Percentiles rank a stretch among this genome's conserved stretches.
phyloP scores from a whole-genome alignment of 202 grass and related monocot genomes.

The Zizania palustris region DNA sequence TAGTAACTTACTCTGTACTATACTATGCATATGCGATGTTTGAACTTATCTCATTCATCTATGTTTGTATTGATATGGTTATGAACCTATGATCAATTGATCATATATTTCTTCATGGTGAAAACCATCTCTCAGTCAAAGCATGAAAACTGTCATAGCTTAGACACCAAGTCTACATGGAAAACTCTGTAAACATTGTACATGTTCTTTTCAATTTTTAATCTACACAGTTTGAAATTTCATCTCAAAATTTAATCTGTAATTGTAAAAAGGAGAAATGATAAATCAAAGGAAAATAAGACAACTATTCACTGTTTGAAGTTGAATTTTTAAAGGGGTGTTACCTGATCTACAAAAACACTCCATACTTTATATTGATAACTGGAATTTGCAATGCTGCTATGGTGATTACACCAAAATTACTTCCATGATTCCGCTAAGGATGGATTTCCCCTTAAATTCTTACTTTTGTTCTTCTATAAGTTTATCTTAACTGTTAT shows the following conservation, averaged over 20 bases:
- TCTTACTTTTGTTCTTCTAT: conserved; percentile 15
- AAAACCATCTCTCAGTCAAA: neutral
- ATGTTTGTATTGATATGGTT: neutral
- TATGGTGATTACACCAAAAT: neutral
- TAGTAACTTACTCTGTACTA: conserved; percentile 16
- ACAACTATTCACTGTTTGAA: too few species aligned
- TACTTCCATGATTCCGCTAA: neutral
- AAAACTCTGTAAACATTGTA: neutral
- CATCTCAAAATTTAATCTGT: neutral
- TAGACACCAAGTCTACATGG: neutral
- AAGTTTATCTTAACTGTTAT: conserved; percentile 35
- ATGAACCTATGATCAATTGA: neutral
- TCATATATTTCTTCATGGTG: neutral
- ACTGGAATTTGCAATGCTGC: neutral
- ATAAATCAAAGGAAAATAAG: neutral
- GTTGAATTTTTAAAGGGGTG: neutral
- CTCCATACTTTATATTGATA: neutral
- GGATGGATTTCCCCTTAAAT: neutral
- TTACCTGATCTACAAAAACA: neutral
- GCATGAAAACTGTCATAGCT: neutral
- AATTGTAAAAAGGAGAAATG: neutral
- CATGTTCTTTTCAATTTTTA: neutral
- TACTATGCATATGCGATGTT: conserved; percentile 5
- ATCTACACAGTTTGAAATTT: neutral
- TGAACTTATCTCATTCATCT: neutral